These are phyloP conservation scores for Chlamydomonas asymmetrica DNA, from an alignment of 139 green algal genomes.

Conservation along the genomic window DNA sequence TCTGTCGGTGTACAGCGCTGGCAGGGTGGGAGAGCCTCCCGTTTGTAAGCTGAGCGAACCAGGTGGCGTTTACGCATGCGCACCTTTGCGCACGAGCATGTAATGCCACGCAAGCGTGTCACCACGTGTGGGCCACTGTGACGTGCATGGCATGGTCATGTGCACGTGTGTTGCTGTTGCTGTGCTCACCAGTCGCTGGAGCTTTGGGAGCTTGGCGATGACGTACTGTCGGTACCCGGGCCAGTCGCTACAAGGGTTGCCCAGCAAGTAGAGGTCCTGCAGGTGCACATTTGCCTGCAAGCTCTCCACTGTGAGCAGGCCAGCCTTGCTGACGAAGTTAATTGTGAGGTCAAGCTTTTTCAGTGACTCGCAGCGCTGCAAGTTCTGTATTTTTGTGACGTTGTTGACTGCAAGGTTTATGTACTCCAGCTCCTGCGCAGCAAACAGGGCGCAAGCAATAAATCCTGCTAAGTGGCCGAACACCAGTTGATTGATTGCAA, in stretches of 20 bases:
- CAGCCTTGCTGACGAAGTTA: slow-evolving; percentile 81
- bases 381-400: slow-evolving; percentile 82
- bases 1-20: too few relatives aligned
- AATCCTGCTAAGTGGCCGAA: too few relatives aligned
- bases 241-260: slow-evolving; percentile 90
- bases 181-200: slow-evolving; percentile 68
- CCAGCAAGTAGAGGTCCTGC: slow-evolving; percentile 78
- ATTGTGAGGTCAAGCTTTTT: slow-evolving; percentile 89
- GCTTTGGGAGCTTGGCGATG: slow-evolving; percentile 71
- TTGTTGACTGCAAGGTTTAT: slow-evolving; percentile 94
- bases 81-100: not conserved
- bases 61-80: too few relatives aligned
- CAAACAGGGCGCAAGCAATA: too few relatives aligned
- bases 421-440: slow-evolving; percentile 84
- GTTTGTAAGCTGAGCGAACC: too few relatives aligned
- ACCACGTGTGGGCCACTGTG: not conserved
- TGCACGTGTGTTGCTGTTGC: too few relatives aligned
- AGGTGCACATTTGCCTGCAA: slow-evolving; percentile 43
- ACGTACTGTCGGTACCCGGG: slow-evolving; percentile 78
- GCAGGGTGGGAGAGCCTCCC: too few relatives aligned
- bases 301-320: slow-evolving; percentile 56
- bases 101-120: not conserved
- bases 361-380: slow-evolving; percentile 89
- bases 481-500: too few relatives aligned
- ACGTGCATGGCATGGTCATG: not conserved